Evolutionary conservation across 2,329 filamentous ascomycete genomes (phyloP), one percentile per base, ranked within the genome.

Genomic region (Trichoderma harzianum): DNA sequence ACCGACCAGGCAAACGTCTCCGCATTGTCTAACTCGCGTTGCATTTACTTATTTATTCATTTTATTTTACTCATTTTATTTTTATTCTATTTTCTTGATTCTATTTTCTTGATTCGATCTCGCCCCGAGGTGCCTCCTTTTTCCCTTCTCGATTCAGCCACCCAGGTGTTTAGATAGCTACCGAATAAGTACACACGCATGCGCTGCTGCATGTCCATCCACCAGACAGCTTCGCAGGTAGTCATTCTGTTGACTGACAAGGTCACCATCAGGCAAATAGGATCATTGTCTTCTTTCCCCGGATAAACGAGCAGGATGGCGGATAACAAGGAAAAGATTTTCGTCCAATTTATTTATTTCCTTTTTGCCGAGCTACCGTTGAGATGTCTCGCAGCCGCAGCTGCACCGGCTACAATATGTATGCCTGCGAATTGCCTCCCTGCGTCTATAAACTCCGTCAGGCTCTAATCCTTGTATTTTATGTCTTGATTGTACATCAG

Each of bases 221-320:
- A 53, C 73, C 57, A 70, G 60, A 74, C 34, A 61, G 69, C 30
- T 51, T 26, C 34, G n/a, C 55, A 34, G 47, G n/a, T 55, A 67
- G 60, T 43, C 55, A 36, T 32, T 47, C 70, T 14, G 11, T 63
- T 26, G 57, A 32, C 30, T 26, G 58, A 47, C 21, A 63, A 70
- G 65, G 26, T 24, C 65, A 32, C 21, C 26, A 62, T 69, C 66
- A 69, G 57, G 66, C 66, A 69, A 69, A 69, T 69, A 69, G 66
- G 66, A 69, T 69, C 66, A 69, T 32, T 53, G 36, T 57, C 12
- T 28, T 51, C 28, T 36, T 39, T 69, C 57, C 66, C 66, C 66
- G 57, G 66, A 68, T 60, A 47, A 62, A 69, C 39, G 39, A 61
- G 57, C 28, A 69, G 55, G 16, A 5, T 10, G 14, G 21, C 16